Evolutionary conservation across 2,329 filamentous ascomycete species (phyloP), one percentile per base, ranked within the genome.

Genomic region (Fusarium sp.): DNA sequence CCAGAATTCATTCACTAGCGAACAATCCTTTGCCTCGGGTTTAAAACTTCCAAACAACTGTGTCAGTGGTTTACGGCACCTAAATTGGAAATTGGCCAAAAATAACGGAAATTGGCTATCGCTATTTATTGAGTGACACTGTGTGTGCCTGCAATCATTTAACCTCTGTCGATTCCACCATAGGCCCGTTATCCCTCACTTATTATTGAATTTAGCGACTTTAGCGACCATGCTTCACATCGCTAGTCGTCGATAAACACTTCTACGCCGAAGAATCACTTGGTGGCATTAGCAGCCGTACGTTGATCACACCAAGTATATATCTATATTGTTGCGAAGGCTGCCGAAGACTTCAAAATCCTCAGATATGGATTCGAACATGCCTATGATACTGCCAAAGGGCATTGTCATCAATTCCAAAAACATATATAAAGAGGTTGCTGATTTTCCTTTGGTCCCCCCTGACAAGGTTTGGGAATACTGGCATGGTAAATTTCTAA

Each of bases 331-430:
- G 19, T 41, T 27, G 37, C 48, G 58, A 51, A 57, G 52, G 41
- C 52, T 63, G 45, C 63, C 56, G 66, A 45, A 60, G 45, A 58
- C 45, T 49, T 55, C 37, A 45, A 38, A 25, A 62, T 51, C 31
- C 33, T 38, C 38, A 45, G 58, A 66, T 31, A 83, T 83, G 81
- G 80, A 82, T 66, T 70, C 78, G 56, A 79, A 76, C 42, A 76
- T 82, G 74, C 79, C 82, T 41, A 82, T 85, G 79, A 83, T 88
- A 39, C 75, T 90, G 77, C 89, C 89, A 25, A 86, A 86, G 77
- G 89, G 88, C 77, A 85, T 90, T 67, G 83, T 90, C 66, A 83
- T 84, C 55, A 90, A 90, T 79, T 84, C 83, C 14, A 80, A 80
- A 38, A 81, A 83, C 55, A 83, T 90, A 38, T 88, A 89, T 72